Percentiles rank a stretch among this genome's conserved stretches.
Evolutionary conservation across 116 monocot genomes (phyloP).

Genomic region (Papilionanthe hybrid): DNA sequence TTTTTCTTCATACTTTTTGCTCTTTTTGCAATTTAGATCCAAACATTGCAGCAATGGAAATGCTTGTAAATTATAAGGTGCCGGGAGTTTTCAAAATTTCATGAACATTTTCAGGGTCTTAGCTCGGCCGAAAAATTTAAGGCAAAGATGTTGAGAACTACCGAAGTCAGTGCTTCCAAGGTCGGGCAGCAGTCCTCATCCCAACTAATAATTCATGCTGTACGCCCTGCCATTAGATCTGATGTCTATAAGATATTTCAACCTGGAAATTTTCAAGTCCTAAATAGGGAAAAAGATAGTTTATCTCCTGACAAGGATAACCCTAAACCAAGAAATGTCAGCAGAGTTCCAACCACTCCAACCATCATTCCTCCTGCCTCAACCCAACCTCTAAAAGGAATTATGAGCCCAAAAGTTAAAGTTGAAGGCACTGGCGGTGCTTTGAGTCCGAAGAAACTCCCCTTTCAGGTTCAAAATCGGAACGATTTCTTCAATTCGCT

Average conservation of each 20-base stretch:
- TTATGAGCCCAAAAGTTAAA: constrained; percentile 15
- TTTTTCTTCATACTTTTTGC: not conserved
- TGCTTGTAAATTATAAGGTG: not conserved
- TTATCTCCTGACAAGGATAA: constrained; percentile 24
- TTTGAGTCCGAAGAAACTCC: constrained; percentile 19
- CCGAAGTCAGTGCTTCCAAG: constrained; percentile 19
- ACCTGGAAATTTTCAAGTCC: constrained; percentile 46
- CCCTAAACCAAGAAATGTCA: constrained; percentile 6
- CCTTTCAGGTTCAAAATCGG: constrained; percentile 35
- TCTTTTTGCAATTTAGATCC: not conserved
- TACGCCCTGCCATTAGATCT: constrained; percentile 24
- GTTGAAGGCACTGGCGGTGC: constrained; percentile 10
- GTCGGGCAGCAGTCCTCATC: constrained; percentile 22
- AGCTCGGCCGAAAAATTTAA: constrained; percentile 48
- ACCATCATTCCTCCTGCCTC: constrained; percentile 4
- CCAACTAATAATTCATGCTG: constrained; percentile 17
- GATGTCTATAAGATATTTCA: constrained; percentile 35
- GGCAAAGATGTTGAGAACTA: constrained; percentile 29
- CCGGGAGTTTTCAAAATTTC: not conserved
- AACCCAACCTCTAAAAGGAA: not conserved
- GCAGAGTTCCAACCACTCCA: constrained; percentile 8
- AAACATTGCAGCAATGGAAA: not conserved
- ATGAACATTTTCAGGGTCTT: constrained; percentile 24
- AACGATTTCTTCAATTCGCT: constrained; percentile 62
- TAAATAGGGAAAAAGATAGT: constrained; percentile 46